Conservation (phyloP, 2,329 filamentous ascomycete species). For the Penicillium occitanis region DNA sequence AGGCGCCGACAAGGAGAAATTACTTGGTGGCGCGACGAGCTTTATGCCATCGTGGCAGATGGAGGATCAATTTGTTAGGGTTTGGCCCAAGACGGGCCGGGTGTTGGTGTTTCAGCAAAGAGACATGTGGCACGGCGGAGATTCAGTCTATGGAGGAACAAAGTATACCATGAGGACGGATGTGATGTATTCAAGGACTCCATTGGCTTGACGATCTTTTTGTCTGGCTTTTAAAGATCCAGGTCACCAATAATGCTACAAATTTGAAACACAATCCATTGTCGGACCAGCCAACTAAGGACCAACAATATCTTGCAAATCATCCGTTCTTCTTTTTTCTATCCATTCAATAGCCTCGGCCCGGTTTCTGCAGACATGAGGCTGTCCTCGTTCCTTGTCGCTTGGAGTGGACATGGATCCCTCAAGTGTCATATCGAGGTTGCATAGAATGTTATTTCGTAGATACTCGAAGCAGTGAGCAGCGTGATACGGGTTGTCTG, state of each 20-base stretch:
- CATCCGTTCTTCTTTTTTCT: constrained; percentile 17
- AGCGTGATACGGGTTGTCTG: constrained; percentile 16
- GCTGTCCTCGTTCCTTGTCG: constrained; percentile 14
- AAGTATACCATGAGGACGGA: constrained; percentile 60
- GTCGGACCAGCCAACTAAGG: constrained; percentile 4
- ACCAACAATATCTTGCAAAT: constrained; percentile 20
- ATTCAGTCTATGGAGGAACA: constrained; percentile 53
- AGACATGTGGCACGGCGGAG: constrained; percentile 54
- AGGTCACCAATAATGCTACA: not conserved
- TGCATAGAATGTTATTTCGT: constrained; percentile 17
- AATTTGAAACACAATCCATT: not conserved
- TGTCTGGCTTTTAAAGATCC: not conserved
- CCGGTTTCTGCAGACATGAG: constrained; percentile 17
- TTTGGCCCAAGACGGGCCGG: constrained; percentile 53
- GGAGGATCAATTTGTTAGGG: constrained; percentile 38
- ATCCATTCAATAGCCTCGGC: constrained; percentile 17
- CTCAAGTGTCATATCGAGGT: constrained; percentile 18
- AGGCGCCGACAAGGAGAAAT: constrained; percentile 22
- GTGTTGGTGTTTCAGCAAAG: constrained; percentile 59
- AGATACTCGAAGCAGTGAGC: constrained; percentile 18
- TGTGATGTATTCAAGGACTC: constrained; percentile 29
- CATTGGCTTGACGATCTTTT: not conserved
- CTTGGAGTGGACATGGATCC: constrained; percentile 18
- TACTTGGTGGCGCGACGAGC: constrained; percentile 57
- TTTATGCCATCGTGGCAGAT: constrained; percentile 43